Percentiles rank a stretch among this genome's conserved stretches.
These are phyloP conservation scores for Chalciporus sphaerocephalus DNA, from an alignment of 768 basidiomycete species.

Conservation along the genomic window DNA sequence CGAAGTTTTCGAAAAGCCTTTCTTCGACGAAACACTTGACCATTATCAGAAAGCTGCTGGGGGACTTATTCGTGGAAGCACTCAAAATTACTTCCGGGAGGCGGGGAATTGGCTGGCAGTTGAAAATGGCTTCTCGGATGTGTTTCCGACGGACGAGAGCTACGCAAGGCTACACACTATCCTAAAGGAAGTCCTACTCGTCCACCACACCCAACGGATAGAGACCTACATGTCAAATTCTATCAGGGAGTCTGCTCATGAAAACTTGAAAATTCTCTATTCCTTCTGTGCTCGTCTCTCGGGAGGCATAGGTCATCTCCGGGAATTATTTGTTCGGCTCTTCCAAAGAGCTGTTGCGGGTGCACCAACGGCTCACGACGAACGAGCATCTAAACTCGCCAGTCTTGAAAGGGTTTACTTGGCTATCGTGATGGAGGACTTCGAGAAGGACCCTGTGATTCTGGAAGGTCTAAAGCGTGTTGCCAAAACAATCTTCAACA, in stretches of 20 bases:
- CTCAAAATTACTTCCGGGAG: not conserved
- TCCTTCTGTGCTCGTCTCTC: not conserved
- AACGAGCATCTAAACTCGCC: not conserved
- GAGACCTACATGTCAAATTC: not conserved
- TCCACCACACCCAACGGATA: not conserved
- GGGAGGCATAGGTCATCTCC: not conserved
- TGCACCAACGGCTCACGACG: not conserved
- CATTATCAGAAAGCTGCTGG: constrained; percentile 48
- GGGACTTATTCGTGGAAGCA: not conserved
- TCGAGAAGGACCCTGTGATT: not conserved
- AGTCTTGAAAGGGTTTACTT: not conserved
- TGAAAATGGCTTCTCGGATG: not conserved
- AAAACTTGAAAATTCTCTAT: not conserved
- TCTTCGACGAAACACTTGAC: constrained; percentile 72
- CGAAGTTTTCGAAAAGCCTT: constrained; percentile 78
- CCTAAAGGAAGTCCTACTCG: not conserved
- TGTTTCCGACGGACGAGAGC: not conserved
- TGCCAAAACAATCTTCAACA: not conserved
- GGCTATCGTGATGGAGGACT: not conserved
- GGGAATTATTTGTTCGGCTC: not conserved
- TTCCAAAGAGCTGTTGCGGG: no score
- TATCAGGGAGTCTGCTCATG: not conserved
- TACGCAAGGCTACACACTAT: not conserved
- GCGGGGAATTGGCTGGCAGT: not conserved
- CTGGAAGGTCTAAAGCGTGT: constrained; percentile 1